Conservation (phyloP, 1,284 basidiomycete species). For the Sanghuangporus sanghuang region DNA sequence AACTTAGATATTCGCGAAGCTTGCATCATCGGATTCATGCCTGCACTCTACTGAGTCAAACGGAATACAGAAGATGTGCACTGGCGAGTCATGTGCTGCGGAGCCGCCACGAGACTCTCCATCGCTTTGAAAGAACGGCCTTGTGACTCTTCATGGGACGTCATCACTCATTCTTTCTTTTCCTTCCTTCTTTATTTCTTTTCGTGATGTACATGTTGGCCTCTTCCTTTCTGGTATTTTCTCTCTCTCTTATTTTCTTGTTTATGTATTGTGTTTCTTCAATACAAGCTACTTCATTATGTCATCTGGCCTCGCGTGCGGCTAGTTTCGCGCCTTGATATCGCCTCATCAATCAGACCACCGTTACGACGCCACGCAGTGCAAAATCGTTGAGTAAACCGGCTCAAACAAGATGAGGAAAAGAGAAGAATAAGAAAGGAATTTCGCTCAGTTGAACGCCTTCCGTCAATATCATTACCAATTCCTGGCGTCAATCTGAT, state of each 20-base stretch:
- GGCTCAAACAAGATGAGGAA: too few species aligned
- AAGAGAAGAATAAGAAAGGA: too few species aligned
- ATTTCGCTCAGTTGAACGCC: too few species aligned
- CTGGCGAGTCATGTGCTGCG: background rate
- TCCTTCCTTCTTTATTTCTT: background rate
- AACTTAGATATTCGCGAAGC: constrained; percentile 14
- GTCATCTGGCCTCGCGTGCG: background rate
- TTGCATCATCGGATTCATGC: background rate
- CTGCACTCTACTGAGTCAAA: background rate
- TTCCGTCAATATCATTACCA: too few species aligned
- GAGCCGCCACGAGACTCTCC: background rate
- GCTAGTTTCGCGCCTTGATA: background rate
- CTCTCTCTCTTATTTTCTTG: background rate
- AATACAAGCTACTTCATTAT: background rate
- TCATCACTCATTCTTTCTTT: background rate
- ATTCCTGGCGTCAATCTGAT: too few species aligned
- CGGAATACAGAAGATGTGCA: background rate
- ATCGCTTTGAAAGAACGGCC: background rate
- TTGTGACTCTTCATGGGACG: background rate
- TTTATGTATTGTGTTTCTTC: background rate
- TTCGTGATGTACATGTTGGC: background rate
- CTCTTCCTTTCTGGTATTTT: background rate
- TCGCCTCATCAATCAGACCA: background rate
- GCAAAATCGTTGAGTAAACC: too few species aligned
- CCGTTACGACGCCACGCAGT: too few species aligned